Evolutionary conservation across 2,329 filamentous ascomycete species (phyloP).

Genomic region (Epichloe baconii): DNA sequence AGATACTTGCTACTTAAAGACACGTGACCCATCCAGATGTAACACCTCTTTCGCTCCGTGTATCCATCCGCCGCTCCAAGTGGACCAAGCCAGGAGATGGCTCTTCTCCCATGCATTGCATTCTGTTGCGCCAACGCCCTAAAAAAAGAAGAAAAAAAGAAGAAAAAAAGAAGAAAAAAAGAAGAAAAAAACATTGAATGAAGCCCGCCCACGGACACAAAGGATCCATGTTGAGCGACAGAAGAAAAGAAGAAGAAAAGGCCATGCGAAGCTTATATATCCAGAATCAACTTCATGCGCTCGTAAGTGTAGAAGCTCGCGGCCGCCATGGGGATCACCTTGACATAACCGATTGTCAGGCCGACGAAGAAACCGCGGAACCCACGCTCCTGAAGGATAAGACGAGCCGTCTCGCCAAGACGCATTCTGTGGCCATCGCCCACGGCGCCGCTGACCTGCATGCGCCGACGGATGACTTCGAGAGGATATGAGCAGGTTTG

Average conservation of each 20-base stretch:
- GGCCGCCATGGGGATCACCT: constrained; percentile 82
- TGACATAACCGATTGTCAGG: constrained; percentile 86
- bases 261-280: constrained; percentile 35
- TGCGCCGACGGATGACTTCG: constrained; percentile 79
- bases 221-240: background rate
- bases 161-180: no score
- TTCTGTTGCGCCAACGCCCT: background rate
- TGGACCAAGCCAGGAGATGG: background rate
- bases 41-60: background rate
- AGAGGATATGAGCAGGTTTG: constrained; percentile 90
- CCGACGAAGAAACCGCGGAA: constrained; percentile 81
- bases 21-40: no score
- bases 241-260: background rate
- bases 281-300: constrained; percentile 47
- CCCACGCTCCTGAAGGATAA: constrained; percentile 66
- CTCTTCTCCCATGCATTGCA: background rate
- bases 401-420: constrained; percentile 63
- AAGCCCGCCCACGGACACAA: background rate
- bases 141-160: no score
- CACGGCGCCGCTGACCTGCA: constrained; percentile 93
- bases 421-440: constrained; percentile 72
- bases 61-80: background rate
- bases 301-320: constrained; percentile 55
- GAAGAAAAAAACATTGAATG: background rate
- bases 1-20: no score